Conservation (phyloP, 306 rosid genomes). For the Castanopsis chinensis region DNA sequence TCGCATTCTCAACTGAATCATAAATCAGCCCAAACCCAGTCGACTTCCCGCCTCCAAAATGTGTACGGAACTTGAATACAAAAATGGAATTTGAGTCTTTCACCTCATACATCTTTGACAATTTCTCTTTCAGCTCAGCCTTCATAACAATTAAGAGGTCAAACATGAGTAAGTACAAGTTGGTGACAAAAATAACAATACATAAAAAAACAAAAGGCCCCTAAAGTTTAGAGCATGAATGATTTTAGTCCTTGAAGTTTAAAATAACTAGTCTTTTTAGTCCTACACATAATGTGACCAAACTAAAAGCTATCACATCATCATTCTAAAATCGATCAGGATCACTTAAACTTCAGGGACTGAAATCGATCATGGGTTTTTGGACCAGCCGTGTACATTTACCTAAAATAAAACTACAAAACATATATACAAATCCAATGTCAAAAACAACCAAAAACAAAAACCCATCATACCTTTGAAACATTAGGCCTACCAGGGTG, state of each 20-base stretch:
- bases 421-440: background rate
- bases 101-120: constrained; percentile 22
- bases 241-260: too few relatives aligned
- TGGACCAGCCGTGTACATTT: too few relatives aligned
- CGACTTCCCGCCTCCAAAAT: constrained; percentile 34
- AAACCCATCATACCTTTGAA: constrained; percentile 19
- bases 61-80: constrained; percentile 34
- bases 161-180: background rate
- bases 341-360: too few relatives aligned
- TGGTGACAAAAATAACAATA: background rate
- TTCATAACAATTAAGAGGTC: constrained; percentile 6
- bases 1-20: constrained; percentile 32
- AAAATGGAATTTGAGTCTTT: constrained; percentile 28
- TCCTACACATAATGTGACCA: too few relatives aligned
- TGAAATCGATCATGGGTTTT: too few relatives aligned
- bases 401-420: background rate
- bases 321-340: too few relatives aligned
- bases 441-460: background rate
- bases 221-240: too few relatives aligned
- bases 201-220: background rate
- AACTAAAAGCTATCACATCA: too few relatives aligned
- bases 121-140: constrained; percentile 35
- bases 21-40: constrained; percentile 35
- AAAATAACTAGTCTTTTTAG: too few relatives aligned
- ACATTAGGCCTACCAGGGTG: constrained; percentile 34